A percentile compares a stretch with the other conserved stretches of the same genome.
phyloP scores from a whole-genome alignment of 148 eudicot genomes.

The Nepenthes mirabilis region DNA sequence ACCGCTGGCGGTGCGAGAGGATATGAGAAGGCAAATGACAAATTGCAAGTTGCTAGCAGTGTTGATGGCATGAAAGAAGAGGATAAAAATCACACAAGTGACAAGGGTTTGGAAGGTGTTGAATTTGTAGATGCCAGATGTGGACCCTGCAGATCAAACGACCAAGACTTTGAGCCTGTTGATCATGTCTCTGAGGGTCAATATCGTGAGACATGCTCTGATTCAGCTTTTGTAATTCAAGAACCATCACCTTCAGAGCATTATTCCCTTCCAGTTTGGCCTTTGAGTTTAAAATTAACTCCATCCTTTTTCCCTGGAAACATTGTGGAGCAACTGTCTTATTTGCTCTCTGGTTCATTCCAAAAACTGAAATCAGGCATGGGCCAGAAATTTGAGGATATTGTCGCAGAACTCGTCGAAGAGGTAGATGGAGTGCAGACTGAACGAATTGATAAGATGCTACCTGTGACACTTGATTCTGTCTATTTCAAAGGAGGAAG shows the following conservation, averaged over 20 bases:
- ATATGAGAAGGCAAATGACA: slow-evolving; percentile 20
- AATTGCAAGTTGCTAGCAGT: slow-evolving; percentile 10
- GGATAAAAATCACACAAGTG: slow-evolving; percentile 7
- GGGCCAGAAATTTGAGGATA: slow-evolving; percentile 43
- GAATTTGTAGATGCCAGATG: slow-evolving; percentile 12
- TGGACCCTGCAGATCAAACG: slow-evolving; percentile 15
- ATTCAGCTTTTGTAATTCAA: slow-evolving; percentile 16
- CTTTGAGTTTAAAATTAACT: slow-evolving; percentile 17
- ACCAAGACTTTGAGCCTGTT: slow-evolving; percentile 16
- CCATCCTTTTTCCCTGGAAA: slow-evolving; percentile 15
- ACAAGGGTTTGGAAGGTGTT: slow-evolving; percentile 14
- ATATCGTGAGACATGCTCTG: slow-evolving; percentile 16
- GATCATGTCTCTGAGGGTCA: slow-evolving; percentile 17
- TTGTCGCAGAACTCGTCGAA: slow-evolving; percentile 50
- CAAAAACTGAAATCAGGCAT: slow-evolving; percentile 38
- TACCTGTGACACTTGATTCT: slow-evolving; percentile 78
- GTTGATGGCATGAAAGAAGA: slow-evolving; percentile 13
- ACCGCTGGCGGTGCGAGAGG: slow-evolving; percentile 2
- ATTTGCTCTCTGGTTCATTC: slow-evolving; percentile 36
- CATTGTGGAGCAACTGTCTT: slow-evolving; percentile 28
- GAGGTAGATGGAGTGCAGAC: slow-evolving; percentile 34
- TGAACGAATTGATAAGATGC: slow-evolving; percentile 46
- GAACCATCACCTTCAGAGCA: slow-evolving; percentile 17
- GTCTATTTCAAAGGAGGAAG: slow-evolving; percentile 81
- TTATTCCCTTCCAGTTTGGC: slow-evolving; percentile 7